These are phyloP conservation scores for Ceriops zippeliana DNA, from an alignment of 345 rosid species.

Conservation along the genomic window DNA sequence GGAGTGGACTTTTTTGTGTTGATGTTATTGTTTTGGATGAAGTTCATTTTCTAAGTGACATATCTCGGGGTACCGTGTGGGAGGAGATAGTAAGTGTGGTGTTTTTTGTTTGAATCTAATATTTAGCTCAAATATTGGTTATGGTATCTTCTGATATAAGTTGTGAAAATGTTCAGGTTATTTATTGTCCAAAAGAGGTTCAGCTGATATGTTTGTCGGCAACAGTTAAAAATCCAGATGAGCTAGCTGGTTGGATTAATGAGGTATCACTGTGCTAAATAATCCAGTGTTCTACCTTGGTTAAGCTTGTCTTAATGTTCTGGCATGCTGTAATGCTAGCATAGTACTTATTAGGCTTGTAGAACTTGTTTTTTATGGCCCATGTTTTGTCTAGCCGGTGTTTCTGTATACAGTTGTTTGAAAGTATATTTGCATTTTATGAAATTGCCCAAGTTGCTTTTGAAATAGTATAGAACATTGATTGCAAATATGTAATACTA, in stretches of 20 bases:
- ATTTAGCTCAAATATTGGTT: slow-evolving; percentile 3
- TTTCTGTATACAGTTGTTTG: not conserved
- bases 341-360: not conserved
- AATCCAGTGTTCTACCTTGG: slow-evolving; percentile 1
- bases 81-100: slow-evolving; percentile 23
- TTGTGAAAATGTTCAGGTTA: slow-evolving; percentile 47
- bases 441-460: too few relatives aligned
- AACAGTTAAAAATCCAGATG: slow-evolving; percentile 93
- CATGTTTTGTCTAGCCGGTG: not conserved
- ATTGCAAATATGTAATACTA: too few relatives aligned
- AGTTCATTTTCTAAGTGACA: slow-evolving; percentile 96
- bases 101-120: not conserved
- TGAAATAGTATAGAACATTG: too few relatives aligned
- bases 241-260: slow-evolving; percentile 91
- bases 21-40: slow-evolving; percentile 86
- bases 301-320: not conserved
- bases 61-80: slow-evolving; percentile 92
- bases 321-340: not conserved
- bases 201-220: slow-evolving; percentile 91
- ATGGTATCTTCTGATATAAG: slow-evolving; percentile 5
- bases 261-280: slow-evolving; percentile 49
- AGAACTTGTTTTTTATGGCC: not conserved
- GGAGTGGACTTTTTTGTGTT: slow-evolving; percentile 79
- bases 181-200: slow-evolving; percentile 88
- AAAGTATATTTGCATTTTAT: too few relatives aligned